Base-by-base conservation (phyloP, 352 stramenopile genomes). In the Phytophthora hybrid region DNA sequence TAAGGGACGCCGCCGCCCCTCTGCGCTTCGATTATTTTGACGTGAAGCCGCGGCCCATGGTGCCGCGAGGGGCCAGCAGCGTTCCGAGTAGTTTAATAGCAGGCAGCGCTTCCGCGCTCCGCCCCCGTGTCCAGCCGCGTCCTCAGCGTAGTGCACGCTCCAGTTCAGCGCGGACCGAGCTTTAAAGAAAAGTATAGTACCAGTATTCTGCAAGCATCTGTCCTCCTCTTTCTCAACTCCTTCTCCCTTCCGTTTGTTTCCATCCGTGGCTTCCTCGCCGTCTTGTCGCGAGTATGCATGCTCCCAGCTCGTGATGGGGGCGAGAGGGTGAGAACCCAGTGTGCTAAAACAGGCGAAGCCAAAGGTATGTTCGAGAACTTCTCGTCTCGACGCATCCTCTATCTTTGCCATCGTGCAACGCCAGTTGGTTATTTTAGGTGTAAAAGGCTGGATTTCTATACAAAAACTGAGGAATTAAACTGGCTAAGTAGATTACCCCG, bases 111-210 rank as follows among this genome's bases (percentile, higher is more conserved):
- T 26, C 54, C 41, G 41, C 53, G 7, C 32, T 63, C 34, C 55
- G 44, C 21, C 53, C 29, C 44, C 59, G 26, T 34, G 57, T 73
- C 53, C 57, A 47, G 55, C 54, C 47, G 72, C 54, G 64, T 63
- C 67, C 49, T 74, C 39, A 71, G 74, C 65, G 74, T 80, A 80
- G 74, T 76, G 74, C 74, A 80, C 74, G 66, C 74, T 60, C 26
- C 34, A 69, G 74, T 76, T 74, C 59, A 69, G 63, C 62, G 67
- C 61, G 63, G 63, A 66, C 39, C 59, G 49, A 65, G 63, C 32
- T 34, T n/a, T 60, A 56, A 69, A 64, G 34, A 70, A 71, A 77
- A 80, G 69, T 80, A 80, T 74, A 80, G 58, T 51, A 51, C 41
- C 41, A 51, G 14, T 78, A 78, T 70, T 77, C 46, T 73, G 68